phyloP scores from a whole-genome alignment of 1,284 basidiomycete genomes.

The Wolfiporia cocos region DNA sequence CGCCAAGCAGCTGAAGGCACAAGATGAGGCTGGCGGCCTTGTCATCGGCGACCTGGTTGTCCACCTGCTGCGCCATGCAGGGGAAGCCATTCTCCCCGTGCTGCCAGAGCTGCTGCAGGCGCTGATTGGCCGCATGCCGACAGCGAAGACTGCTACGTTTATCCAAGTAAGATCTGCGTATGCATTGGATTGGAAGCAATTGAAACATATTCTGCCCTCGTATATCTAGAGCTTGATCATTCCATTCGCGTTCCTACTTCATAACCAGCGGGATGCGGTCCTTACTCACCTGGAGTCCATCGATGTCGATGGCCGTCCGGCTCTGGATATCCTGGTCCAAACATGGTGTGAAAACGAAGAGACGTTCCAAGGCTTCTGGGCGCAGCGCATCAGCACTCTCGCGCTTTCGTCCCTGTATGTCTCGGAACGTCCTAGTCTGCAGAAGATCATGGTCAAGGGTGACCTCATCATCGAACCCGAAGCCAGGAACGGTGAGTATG shows the following conservation, averaged over 20 bases:
- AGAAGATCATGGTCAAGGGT: slow-evolving; percentile 76
- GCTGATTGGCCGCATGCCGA: slow-evolving; percentile 75
- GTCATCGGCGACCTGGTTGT: slow-evolving; percentile 93
- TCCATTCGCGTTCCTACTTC: slow-evolving; percentile 89
- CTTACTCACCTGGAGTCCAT: slow-evolving; percentile 70
- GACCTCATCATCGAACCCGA: slow-evolving; percentile 82
- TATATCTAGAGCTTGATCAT: slow-evolving; percentile 70
- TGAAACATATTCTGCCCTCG: not conserved
- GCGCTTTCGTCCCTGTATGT: slow-evolving; percentile 77
- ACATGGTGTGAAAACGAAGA: slow-evolving; percentile 94
- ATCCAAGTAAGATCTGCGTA: slow-evolving; percentile 51
- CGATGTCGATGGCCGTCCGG: slow-evolving; percentile 47
- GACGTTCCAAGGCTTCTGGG: slow-evolving; percentile 94
- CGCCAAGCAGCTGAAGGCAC: slow-evolving; percentile 69
- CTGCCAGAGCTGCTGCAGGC: slow-evolving; percentile 84
- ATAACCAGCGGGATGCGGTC: slow-evolving; percentile 72
- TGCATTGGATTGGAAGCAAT: not conserved
- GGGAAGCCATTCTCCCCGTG: slow-evolving; percentile 74
- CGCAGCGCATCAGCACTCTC: slow-evolving; percentile 77
- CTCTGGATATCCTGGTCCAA: slow-evolving; percentile 77
- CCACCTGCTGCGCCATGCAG: slow-evolving; percentile 79
- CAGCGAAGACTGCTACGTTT: slow-evolving; percentile 85
- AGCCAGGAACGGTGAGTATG: slow-evolving; percentile 69
- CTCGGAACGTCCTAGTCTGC: slow-evolving; percentile 57
- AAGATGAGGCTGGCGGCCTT: slow-evolving; percentile 85